Percentiles rank a stretch among this genome's conserved stretches.
Evolutionary conservation across 1,284 basidiomycete species (phyloP).

Genomic region (Sporisorium reilianum): DNA sequence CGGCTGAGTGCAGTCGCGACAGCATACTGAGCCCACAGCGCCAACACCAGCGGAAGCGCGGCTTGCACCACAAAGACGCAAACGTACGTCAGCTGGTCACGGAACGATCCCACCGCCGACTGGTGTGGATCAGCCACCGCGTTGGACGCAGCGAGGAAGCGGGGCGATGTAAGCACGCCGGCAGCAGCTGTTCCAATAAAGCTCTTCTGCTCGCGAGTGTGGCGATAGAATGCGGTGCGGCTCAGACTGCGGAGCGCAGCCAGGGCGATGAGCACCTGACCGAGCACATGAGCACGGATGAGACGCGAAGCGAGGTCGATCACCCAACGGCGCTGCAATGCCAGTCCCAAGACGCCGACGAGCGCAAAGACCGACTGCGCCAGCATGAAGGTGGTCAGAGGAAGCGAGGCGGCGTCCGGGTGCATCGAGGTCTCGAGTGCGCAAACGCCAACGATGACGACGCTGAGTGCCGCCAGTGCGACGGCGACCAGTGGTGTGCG

Average conservation of each 20-base stretch:
- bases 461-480: constrained; percentile 40
- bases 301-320: constrained; percentile 56
- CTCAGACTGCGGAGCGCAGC: constrained; percentile 44
- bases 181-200: constrained; percentile 12
- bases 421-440: constrained; percentile 44
- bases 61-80: constrained; percentile 57
- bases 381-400: constrained; percentile 53
- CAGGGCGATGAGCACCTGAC: constrained; percentile 46
- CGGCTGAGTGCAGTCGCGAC: constrained; percentile 42
- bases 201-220: constrained; percentile 10
- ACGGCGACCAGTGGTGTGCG: constrained; percentile 39
- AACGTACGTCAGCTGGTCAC: constrained; percentile 46
- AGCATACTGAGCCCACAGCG: constrained; percentile 49
- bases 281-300: constrained; percentile 53
- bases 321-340: constrained; percentile 38
- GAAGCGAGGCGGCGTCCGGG: constrained; percentile 49
- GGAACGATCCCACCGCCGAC: constrained; percentile 45
- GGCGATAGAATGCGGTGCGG: constrained; percentile 39
- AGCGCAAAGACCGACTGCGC: constrained; percentile 48
- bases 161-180: constrained; percentile 20
- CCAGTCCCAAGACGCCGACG: constrained; percentile 37
- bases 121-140: constrained; percentile 27
- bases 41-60: constrained; percentile 42
- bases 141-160: constrained; percentile 9
- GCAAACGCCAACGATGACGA: constrained; percentile 43